Base-by-base conservation (phyloP, 805 yeast species). In the Pichia cephalocereana region DNA sequence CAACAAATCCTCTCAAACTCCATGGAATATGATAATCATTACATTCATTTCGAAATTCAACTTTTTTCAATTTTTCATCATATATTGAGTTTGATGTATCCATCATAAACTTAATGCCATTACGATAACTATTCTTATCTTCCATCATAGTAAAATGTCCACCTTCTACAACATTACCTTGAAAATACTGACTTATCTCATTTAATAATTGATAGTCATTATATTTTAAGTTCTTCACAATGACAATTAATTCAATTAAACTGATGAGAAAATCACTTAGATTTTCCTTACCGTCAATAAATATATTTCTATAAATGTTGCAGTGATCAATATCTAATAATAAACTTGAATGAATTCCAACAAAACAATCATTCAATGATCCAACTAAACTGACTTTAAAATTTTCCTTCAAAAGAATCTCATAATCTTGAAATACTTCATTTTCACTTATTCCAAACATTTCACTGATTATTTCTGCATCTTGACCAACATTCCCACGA, bases 21-120 rank as follows among this genome's bases (percentile, higher is more conserved):
- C 97, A 91, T 0, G 99, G 99, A 41, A 91, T 66, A 51, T 86
- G 82, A 57, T 80, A 91, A 0, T 95, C 95, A 61, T 91, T 30
- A 10, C 32, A 30, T 12, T 30, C 32, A 10, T 12, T 30, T 10
- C 32, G 11, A 14, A 30, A 11, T 12, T 30, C 32, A 30, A 30
- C 32, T 12, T 48, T 79, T 28, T 78, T 67, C 2, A 66, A 55
- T 2, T 52, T 41, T 14, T 76, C 49, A 5, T 43, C 70, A 39
- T 68, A 64, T 12, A 72, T 66, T 18, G 81, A 61, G 54, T 80
- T 82, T 14, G 82, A 77, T 0, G 97, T 86, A 57, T 88, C 95
- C 39, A 90, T 67, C 10, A 86, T 76, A 61, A 83, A 80, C 48
- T 76, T 71, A 37, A 90, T 63, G 0, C 95, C 96, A 48, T 83